phyloP scores from a whole-genome alignment of 1,139 yeast genomes.

The Protomyces lactucae-debilis region DNA sequence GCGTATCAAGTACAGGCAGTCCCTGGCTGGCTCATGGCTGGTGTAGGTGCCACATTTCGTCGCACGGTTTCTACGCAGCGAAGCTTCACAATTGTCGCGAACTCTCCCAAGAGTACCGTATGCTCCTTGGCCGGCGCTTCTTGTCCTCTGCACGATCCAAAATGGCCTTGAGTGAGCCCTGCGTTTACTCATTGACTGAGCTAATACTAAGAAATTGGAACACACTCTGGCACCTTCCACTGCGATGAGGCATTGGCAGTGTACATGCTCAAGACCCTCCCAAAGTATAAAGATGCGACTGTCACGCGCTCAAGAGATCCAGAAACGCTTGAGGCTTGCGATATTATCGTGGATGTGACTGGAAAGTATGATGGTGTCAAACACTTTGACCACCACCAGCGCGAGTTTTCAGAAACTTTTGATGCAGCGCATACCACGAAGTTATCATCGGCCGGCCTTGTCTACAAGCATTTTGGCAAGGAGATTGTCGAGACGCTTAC shows the following conservation, averaged over 20 bases:
- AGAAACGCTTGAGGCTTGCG: constrained; percentile 76
- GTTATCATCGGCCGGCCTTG: constrained; percentile 87
- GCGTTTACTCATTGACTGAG: not conserved
- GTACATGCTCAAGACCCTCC: constrained; percentile 69
- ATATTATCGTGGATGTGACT: constrained; percentile 89
- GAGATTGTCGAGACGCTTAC: constrained; percentile 55
- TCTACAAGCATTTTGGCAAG: constrained; percentile 79
- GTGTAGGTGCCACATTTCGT: too few species aligned
- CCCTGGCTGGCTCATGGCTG: too few species aligned
- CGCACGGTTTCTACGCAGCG: too few species aligned
- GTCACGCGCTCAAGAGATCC: constrained; percentile 81
- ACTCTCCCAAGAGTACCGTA: not conserved
- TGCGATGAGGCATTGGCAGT: constrained; percentile 98
- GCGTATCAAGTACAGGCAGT: too few species aligned
- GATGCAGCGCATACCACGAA: constrained; percentile 54
- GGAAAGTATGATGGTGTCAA: constrained; percentile 88
- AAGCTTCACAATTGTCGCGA: too few species aligned
- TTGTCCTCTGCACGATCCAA: not conserved
- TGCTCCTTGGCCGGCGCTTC: not conserved
- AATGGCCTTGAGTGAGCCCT: not conserved
- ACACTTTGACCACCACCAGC: constrained; percentile 93
- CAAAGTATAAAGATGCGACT: constrained; percentile 60
- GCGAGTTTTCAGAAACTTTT: constrained; percentile 66
- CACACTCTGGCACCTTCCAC: constrained; percentile 78
- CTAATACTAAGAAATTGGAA: constrained; percentile 8